Percentiles rank a stretch among this genome's conserved stretches.
These are phyloP conservation scores for Tuber aestivum DNA, from an alignment of 495 filamentous ascomycete species.

Conservation along the genomic window DNA sequence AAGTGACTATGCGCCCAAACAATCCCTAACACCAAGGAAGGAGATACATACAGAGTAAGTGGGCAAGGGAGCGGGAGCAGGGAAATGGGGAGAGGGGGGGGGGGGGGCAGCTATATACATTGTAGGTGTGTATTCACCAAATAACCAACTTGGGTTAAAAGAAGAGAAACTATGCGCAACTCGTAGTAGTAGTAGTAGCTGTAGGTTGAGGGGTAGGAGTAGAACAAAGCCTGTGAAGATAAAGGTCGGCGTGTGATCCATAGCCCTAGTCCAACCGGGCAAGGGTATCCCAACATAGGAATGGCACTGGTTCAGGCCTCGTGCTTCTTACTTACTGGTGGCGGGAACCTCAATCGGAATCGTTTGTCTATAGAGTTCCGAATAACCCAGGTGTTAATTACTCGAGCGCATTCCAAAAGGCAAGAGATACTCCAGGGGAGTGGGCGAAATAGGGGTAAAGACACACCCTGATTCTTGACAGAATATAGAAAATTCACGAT, in stretches of 20 bases:
- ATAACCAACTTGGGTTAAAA: not conserved
- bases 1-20: not conserved
- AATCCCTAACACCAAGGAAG: not conserved
- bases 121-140: not conserved
- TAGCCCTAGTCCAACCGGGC: not conserved
- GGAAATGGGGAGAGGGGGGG: not conserved
- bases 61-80: not conserved
- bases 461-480: slow-evolving; percentile 56
- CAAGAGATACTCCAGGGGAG: not conserved
- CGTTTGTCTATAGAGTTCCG: slow-evolving; percentile 33
- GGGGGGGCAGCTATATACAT: not conserved
- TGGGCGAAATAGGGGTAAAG: not conserved
- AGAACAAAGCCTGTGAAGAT: not conserved
- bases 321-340: slow-evolving; percentile 37
- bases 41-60: not conserved
- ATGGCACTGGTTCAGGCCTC: slow-evolving; percentile 10
- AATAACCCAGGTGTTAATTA: slow-evolving; percentile 10
- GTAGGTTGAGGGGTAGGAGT: not conserved
- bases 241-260: not conserved
- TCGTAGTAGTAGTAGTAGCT: not conserved
- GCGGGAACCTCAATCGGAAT: slow-evolving; percentile 41
- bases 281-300: not conserved
- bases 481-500: slow-evolving; percentile 85
- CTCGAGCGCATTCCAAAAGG: not conserved
- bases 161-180: not conserved